Evolutionary conservation across 805 yeast species (phyloP), one percentile per base, ranked within the genome.

Genomic region (Hermanozyma aechmeae): DNA sequence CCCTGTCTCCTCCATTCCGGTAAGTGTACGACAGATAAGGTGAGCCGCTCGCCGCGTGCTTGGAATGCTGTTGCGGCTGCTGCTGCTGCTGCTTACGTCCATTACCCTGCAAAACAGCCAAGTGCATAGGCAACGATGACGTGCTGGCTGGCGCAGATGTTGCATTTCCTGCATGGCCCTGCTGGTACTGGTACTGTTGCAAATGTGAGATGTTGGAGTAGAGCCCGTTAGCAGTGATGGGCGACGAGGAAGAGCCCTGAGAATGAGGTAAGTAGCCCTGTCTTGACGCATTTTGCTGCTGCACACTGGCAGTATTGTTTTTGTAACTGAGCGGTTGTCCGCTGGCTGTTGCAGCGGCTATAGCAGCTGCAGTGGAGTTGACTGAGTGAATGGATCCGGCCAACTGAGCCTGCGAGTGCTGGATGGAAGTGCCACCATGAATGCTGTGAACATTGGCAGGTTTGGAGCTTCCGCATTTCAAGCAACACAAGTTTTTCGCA

Each of bases 401-500:
- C 1, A 28, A 28, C 5, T 24, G 15, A 16, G 20, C 26, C 16
- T 5, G 13, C 4, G 23, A 11, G 23, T 24, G 15, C 14, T 24
- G 26, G 11, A 29, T 32, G 14, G 40, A 6, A 13, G 23, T 48
- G 7, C 44, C 37, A n/a, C n/a, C n/a, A n/a, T n/a, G n/a, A n/a
- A n/a, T n/a, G n/a, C n/a, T n/a, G n/a, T n/a, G n/a, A 4, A 32
- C 36, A 15, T 79, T 26, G 3, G 43, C 40, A 3, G 67, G 68
- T 32, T 61, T 73, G 25, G 87, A 77, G 2, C 83, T 80, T 4
- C 95, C 93, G 58, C 96, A 86, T 50, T 89, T 78, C 49, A 86
- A 65, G 51, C 96, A 86, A 33, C 78, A 75, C 33, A 83, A 64
- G 52, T 86, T 86, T 48, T 86, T 86, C 3, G 96, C 96, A 64